Conservation (phyloP, 2,329 filamentous ascomycete genomes). For the Fusarium odoratissimum region DNA sequence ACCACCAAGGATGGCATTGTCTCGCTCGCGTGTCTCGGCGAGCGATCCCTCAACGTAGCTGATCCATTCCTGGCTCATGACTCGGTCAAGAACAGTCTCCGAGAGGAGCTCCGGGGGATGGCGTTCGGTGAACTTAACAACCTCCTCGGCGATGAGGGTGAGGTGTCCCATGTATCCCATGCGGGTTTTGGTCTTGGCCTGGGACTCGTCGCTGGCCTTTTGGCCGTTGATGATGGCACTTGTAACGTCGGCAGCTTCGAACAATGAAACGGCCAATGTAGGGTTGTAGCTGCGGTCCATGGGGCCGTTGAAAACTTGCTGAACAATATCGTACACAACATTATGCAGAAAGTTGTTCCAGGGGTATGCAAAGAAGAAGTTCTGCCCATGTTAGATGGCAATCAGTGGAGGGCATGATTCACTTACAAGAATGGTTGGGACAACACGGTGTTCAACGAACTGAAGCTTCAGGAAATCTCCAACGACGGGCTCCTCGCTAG, state of each 20-base stretch:
- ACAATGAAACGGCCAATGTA: conserved; percentile 88
- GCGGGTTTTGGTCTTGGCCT: conserved; percentile 85
- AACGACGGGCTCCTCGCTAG: conserved; percentile 75
- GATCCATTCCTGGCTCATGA: conserved; percentile 91
- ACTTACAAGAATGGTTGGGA: conserved; percentile 92
- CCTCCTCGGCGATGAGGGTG: conserved; percentile 96
- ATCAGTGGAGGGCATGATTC: not conserved
- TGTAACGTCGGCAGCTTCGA: conserved; percentile 90
- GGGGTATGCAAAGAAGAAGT: conserved; percentile 97
- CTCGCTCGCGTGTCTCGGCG: conserved; percentile 91
- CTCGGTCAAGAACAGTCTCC: conserved; percentile 84
- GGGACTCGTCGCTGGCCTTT: conserved; percentile 84
- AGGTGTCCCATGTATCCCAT: conserved; percentile 99
- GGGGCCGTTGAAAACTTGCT: conserved; percentile 98
- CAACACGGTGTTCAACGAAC: conserved; percentile 93
- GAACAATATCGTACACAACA: conserved; percentile 98
- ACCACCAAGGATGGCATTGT: conserved; percentile 97
- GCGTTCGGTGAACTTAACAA: conserved; percentile 97
- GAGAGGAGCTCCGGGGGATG: conserved; percentile 90
- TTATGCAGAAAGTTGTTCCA: conserved; percentile 99
- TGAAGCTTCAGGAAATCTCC: conserved; percentile 95
- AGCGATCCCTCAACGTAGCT: conserved; percentile 94
- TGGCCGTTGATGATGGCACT: conserved; percentile 94
- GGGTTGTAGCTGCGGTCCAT: conserved; percentile 97
- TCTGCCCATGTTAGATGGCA: conserved; percentile 60